Evolutionary conservation across 1,284 basidiomycete genomes (phyloP).

Genomic region (Sporisorium iseilematis-ciliati): DNA sequence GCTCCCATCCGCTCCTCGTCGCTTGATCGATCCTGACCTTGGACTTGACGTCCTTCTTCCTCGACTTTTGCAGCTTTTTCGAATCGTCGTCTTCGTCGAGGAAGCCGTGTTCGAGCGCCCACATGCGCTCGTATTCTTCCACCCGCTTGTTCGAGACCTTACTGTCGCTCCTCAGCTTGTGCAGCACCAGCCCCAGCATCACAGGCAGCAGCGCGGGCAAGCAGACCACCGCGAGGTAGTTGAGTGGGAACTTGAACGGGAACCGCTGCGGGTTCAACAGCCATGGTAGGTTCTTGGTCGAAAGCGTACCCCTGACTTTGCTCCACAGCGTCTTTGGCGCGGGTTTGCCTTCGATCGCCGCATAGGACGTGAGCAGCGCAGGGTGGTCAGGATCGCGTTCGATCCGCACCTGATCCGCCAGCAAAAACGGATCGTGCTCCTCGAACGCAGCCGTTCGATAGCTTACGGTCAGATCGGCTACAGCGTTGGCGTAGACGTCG

Average conservation of each 20-base stretch:
- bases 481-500: slow-evolving; percentile 84
- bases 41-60: slow-evolving; percentile 3
- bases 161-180: slow-evolving; percentile 23
- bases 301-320: not conserved
- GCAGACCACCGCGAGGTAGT: slow-evolving; percentile 48
- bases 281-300: slow-evolving; percentile 43
- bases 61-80: not conserved
- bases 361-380: slow-evolving; percentile 17
- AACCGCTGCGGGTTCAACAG: slow-evolving; percentile 54
- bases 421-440: slow-evolving; percentile 44
- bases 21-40: slow-evolving; percentile 12
- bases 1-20: slow-evolving; percentile 13
- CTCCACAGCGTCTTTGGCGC: not conserved
- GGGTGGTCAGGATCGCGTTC: slow-evolving; percentile 31
- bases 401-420: slow-evolving; percentile 17
- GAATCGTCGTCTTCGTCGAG: not conserved
- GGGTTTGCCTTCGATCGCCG: not conserved
- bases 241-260: slow-evolving; percentile 55
- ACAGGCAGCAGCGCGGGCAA: slow-evolving; percentile 52
- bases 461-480: slow-evolving; percentile 67
- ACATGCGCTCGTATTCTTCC: slow-evolving; percentile 27
- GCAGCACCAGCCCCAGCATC: slow-evolving; percentile 48
- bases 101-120: slow-evolving; percentile 38
- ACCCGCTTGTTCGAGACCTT: slow-evolving; percentile 30
- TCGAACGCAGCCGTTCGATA: slow-evolving; percentile 57